Evolutionary conservation across 306 rosid genomes (phyloP), one percentile per base, ranked within the genome.

Genomic region (Acacia acuminata): DNA sequence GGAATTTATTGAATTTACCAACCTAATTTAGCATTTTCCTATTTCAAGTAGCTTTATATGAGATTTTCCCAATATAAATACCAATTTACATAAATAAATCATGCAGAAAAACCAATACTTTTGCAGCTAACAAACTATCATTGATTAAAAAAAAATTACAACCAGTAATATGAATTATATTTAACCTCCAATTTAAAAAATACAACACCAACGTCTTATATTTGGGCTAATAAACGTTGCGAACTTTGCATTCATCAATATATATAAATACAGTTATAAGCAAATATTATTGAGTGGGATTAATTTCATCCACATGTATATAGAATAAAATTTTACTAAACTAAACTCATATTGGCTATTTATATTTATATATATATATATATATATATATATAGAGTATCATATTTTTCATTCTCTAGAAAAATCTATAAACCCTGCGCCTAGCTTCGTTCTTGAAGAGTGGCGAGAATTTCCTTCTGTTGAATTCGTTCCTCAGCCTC

Each of bases 391-490:
- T 5, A 3, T 15, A 5, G 20, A 16, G 10, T 53, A 25, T 42
- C 44, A 44, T 19, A 19, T 42, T 25, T 34, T 42, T 32, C 7
- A 53, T 70, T 70, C 32, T 24, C 65, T 84, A 42, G 94, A 77
- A 40, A 84, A 61, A 75, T 64, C 87, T 42, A 81, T 85, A 0
- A 88, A 82, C 68, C 74, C 85, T n/a, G 63, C 34, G 60, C 72
- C 82, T 77, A 71, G 77, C 12, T 47, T 90, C 47, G 44, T n/a
- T 8, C 71, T 72, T 19, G 89, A 89, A 47, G 85, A 87, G 40
- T 88, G 81, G 76, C 40, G 58, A 65, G 91, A 82, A 43, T 88
- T 90, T 77, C 92, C 91, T 86, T 90, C 97, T 58, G 97, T 89
- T 76, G 92, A 85, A 71, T 80, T 85, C 64, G 65, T 81, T 53